Evolutionary conservation across 1,284 basidiomycete genomes (phyloP), one percentile per base, ranked within the genome.

Genomic region (Puccinia novopanici): DNA sequence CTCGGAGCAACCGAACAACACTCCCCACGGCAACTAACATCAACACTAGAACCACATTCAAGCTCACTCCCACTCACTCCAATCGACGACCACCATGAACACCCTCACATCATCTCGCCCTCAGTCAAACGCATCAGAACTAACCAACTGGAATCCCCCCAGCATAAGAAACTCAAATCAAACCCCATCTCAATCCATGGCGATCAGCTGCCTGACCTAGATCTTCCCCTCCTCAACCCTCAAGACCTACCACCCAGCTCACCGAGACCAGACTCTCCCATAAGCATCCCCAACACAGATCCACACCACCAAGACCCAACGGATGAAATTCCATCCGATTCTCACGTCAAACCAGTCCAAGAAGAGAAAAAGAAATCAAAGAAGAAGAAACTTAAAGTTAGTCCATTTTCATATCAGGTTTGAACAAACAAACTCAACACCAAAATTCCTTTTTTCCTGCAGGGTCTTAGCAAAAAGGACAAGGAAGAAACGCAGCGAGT

Each of bases 401-500:
- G 45, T 34, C 40, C 67, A 45, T 12, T 19, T 13, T 48, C 42
- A 30, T 1, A 68, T 27, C 4, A 27, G 19, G 6, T n/a, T 17
- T 22, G 0, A 24, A 50, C 65, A 45, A 40, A 50, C 45, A 15
- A 37, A 45, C 22, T n/a, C 24, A 68, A 34, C 9, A 12, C 17
- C 34, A 34, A 34, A 34, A 34, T 34, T 19, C 10, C 34, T 22
- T 67, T 37, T 67, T 24, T 19, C 10, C 24, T 8, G 24, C 67
- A 80, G 77, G 59, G 42, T 54, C 68, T 80, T 4, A 61, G 34
- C n/a, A 80, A 80, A 48, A 70, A 71, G 42, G 77, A 71, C 10
- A 80, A 54, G 37, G 77, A 80, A 80, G 54, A 71, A 42, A 65
- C 68, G n/a, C 37, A 80, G 24, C 77, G 77, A 10, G 30, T 52